These are phyloP conservation scores for Heterobasidion parviporum DNA, from an alignment of 1,284 basidiomycete species.

Conservation along the genomic window DNA sequence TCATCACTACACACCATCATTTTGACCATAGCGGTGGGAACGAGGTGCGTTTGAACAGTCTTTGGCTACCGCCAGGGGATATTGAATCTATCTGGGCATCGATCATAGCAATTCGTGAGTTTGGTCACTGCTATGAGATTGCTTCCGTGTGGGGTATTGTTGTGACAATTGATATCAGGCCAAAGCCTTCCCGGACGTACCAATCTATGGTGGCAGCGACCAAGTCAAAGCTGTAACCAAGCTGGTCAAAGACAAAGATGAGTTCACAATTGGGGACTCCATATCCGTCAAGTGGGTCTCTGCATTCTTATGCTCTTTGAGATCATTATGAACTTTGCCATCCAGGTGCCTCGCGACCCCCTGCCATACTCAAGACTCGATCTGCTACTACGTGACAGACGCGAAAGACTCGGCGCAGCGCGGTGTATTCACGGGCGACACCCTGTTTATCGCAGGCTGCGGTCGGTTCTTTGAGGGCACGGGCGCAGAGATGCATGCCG, in stretches of 20 bases:
- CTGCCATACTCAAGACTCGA: conserved; percentile 95
- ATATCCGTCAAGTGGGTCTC: conserved; percentile 58
- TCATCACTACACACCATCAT: conserved; percentile 87
- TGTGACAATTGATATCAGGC: conserved; percentile 32
- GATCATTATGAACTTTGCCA: background rate
- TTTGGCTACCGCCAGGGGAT: background rate
- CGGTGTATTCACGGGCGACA: conserved; percentile 93
- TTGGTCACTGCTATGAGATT: background rate
- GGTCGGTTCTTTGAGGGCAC: conserved; percentile 97
- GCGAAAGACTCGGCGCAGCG: conserved; percentile 38
- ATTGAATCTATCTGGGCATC: background rate
- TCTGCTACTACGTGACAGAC: conserved; percentile 81
- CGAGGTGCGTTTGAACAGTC: conserved; percentile 31
- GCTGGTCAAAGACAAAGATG: conserved; percentile 72
- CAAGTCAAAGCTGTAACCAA: conserved; percentile 63
- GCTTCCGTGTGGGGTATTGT: background rate
- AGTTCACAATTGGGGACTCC: conserved; percentile 65
- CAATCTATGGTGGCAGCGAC: conserved; percentile 82
- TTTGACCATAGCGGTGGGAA: conserved; percentile 88
- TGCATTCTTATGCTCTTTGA: background rate
- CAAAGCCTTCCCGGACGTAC: conserved; percentile 50
- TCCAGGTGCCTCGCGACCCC: conserved; percentile 81
- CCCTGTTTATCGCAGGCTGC: conserved; percentile 89
- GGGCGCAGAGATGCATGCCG: conserved; percentile 76
- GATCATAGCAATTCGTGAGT: conserved; percentile 46